phyloP scores from a whole-genome alignment of 352 stramenopile species.

The Thraustotheca clavata region DNA sequence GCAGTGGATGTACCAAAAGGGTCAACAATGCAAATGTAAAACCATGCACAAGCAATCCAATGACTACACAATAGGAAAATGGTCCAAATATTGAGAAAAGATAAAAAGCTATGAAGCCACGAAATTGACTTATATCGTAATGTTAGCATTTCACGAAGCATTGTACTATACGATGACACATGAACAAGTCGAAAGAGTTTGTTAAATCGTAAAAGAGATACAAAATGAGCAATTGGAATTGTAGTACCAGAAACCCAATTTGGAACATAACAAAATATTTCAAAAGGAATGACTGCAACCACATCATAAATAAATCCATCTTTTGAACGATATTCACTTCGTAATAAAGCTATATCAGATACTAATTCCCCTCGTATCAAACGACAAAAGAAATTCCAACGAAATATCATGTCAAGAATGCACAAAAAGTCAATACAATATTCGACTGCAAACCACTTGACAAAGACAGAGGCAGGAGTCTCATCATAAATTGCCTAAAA shows the following conservation, averaged over 20 bases:
- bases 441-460: slow-evolving; percentile 40
- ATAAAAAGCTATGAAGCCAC: slow-evolving; percentile 9
- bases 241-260: not conserved
- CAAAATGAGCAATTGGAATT: not conserved
- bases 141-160: slow-evolving; percentile 1
- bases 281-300: slow-evolving; percentile 27
- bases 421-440: slow-evolving; percentile 42
- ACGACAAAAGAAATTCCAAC: slow-evolving; percentile 49
- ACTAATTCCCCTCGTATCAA: slow-evolving; percentile 31
- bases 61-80: slow-evolving; percentile 47
- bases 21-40: slow-evolving; percentile 28
- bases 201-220: slow-evolving; percentile 13
- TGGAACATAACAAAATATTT: slow-evolving; percentile 34
- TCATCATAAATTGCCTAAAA: not conserved
- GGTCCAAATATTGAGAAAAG: slow-evolving; percentile 2
- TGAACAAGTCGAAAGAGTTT: slow-evolving; percentile 12
- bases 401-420: slow-evolving; percentile 46
- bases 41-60: slow-evolving; percentile 69
- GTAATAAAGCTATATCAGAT: slow-evolving; percentile 31
- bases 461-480: slow-evolving; percentile 8
- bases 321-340: slow-evolving; percentile 28
- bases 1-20: not conserved
- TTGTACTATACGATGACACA: not conserved
- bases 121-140: slow-evolving; percentile 16
- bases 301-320: slow-evolving; percentile 31